These are phyloP conservation scores for Lepidium sativum DNA, from an alignment of 345 rosid species.

Conservation along the genomic window DNA sequence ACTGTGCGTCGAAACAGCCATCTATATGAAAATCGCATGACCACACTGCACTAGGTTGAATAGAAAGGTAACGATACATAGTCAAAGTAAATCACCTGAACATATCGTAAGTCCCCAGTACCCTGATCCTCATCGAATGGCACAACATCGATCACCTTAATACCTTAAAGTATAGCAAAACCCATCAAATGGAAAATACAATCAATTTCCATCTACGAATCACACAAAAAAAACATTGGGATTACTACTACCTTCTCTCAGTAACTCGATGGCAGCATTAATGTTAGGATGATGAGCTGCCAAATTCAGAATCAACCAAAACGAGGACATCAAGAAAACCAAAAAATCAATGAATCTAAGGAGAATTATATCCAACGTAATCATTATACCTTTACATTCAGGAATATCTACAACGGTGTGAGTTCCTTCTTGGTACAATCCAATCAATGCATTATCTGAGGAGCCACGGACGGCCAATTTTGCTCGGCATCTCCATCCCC, in stretches of 20 bases:
- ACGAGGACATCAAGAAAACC: not conserved
- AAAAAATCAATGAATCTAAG: not conserved
- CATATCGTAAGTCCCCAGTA: slow-evolving; percentile 79
- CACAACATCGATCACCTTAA: slow-evolving; percentile 49
- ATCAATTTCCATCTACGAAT: not conserved
- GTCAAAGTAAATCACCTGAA: slow-evolving; percentile 52
- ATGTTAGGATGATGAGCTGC: slow-evolving; percentile 93
- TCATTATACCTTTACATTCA: slow-evolving; percentile 55
- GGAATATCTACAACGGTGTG: slow-evolving; percentile 83
- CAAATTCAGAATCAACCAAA: slow-evolving; percentile 6
- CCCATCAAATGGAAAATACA: not conserved
- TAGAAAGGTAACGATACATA: not conserved
- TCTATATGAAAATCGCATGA: slow-evolving; percentile 37
- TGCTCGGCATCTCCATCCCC: slow-evolving; percentile 96
- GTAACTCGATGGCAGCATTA: slow-evolving; percentile 69
- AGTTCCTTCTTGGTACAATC: slow-evolving; percentile 83
- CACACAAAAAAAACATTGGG: not conserved
- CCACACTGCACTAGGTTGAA: not conserved
- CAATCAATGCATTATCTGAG: slow-evolving; percentile 54
- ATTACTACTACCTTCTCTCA: slow-evolving; percentile 57
- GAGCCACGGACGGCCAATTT: slow-evolving; percentile 88
- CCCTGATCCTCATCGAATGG: slow-evolving; percentile 83
- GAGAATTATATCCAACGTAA: not conserved
- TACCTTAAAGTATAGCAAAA: slow-evolving; percentile 35
- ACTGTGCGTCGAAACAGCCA: slow-evolving; percentile 85